phyloP scores from a whole-genome alignment of 345 rosid genomes.

The Cardamine resedifolia region DNA sequence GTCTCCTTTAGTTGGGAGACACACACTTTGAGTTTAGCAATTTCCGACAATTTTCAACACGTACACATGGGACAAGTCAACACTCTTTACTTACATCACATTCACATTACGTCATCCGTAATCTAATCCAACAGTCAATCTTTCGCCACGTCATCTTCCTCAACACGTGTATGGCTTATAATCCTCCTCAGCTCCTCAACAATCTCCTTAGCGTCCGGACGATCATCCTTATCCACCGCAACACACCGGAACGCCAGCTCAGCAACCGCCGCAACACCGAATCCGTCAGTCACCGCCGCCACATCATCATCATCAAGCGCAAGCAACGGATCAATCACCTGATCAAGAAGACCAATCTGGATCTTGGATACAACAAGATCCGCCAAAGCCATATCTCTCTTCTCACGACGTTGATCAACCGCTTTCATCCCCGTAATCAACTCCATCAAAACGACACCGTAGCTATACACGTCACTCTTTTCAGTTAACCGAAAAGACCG shows the following conservation, averaged over 20 bases:
- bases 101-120: constrained; percentile 31
- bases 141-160: constrained; percentile 36
- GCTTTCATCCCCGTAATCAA: constrained; percentile 80
- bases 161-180: constrained; percentile 40
- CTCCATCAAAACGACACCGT: constrained; percentile 84
- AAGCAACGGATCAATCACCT: constrained; percentile 67
- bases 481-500: constrained; percentile 87
- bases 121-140: constrained; percentile 33
- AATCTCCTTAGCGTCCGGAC: constrained; percentile 79
- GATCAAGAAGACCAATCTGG: constrained; percentile 65
- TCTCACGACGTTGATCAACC: constrained; percentile 79
- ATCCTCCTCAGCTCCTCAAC: constrained; percentile 75
- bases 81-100: neutral
- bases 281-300: neutral
- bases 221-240: constrained; percentile 87
- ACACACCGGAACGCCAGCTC: constrained; percentile 93
- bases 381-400: constrained; percentile 79
- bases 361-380: constrained; percentile 82
- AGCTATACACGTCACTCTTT: constrained; percentile 88
- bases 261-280: constrained; percentile 64
- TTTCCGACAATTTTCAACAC: constrained; percentile 18
- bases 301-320: constrained; percentile 39
- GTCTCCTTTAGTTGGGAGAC: neutral
- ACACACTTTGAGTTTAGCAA: constrained; percentile 5
- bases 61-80: constrained; percentile 14